Percentiles rank a stretch among this genome's conserved stretches.
These are phyloP conservation scores for Neoboletus brunneissimus DNA, from an alignment of 768 basidiomycete species.

Conservation along the genomic window DNA sequence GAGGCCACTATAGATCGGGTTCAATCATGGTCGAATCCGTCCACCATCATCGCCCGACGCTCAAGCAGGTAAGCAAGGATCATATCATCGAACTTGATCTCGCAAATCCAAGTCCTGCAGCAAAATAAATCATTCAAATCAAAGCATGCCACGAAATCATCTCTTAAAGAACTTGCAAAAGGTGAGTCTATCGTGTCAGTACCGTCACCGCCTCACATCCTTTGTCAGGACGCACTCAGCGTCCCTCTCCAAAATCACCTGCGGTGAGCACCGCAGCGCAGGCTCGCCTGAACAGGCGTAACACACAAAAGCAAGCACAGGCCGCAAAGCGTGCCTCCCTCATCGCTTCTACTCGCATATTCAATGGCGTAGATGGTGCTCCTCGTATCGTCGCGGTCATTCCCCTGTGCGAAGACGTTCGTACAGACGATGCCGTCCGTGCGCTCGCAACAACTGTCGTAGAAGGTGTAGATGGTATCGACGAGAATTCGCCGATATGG, in stretches of 20 bases:
- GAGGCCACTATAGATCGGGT: not conserved
- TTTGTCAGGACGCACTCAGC: slow-evolving; percentile 54
- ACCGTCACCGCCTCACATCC: not conserved
- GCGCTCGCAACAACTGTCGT: slow-evolving; percentile 62
- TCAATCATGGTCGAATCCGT: slow-evolving; percentile 37
- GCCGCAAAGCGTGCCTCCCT: slow-evolving; percentile 65
- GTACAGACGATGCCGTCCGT: slow-evolving; percentile 46
- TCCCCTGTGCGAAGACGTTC: slow-evolving; percentile 71
- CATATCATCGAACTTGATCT: not conserved
- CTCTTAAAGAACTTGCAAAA: slow-evolving; percentile 82
- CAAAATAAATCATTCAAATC: slow-evolving; percentile 93
- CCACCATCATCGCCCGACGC: slow-evolving; percentile 72
- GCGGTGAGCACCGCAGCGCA: slow-evolving; percentile 58
- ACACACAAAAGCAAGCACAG: slow-evolving; percentile 84
- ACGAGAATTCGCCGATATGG: slow-evolving; percentile 40
- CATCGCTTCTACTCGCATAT: slow-evolving; percentile 71
- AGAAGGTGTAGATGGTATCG: slow-evolving; percentile 30
- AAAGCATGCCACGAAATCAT: slow-evolving; percentile 81
- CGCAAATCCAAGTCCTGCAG: slow-evolving; percentile 36
- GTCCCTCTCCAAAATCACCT: slow-evolving; percentile 51
- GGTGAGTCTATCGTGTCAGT: slow-evolving; percentile 41
- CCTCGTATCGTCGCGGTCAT: slow-evolving; percentile 88
- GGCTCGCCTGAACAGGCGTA: slow-evolving; percentile 72
- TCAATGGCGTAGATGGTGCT: slow-evolving; percentile 71
- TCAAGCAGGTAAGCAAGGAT: slow-evolving; percentile 66